Percentiles rank a stretch among this genome's conserved stretches.
Evolutionary conservation across 164 flowering plant genomes (phyloP).

Genomic region (Nymphaea colorata): DNA sequence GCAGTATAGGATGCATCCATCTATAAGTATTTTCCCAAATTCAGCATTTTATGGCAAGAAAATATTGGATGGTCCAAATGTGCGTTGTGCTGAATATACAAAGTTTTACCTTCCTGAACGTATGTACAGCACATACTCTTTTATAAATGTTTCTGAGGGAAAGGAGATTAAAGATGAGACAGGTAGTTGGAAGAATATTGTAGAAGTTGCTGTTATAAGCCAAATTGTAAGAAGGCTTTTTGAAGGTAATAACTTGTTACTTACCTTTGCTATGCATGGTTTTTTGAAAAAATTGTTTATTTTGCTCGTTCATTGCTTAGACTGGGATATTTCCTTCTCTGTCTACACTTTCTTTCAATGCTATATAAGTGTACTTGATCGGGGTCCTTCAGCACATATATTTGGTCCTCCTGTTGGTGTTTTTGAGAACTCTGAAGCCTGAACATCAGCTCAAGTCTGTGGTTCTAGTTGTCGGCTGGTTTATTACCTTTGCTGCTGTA

Average conservation of each 20-base stretch:
- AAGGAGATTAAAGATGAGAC: slow-evolving; percentile 16
- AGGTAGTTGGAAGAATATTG: slow-evolving; percentile 25
- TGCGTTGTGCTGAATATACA: slow-evolving; percentile 9
- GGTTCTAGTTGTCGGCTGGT: too few species aligned
- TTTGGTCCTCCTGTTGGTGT: neutral
- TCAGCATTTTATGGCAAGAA: slow-evolving; percentile 20
- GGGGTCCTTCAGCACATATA: neutral
- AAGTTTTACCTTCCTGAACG: slow-evolving; percentile 20
- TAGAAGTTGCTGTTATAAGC: slow-evolving; percentile 26
- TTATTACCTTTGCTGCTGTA: too few species aligned
- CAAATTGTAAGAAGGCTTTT: slow-evolving; percentile 20
- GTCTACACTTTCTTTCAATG: too few species aligned
- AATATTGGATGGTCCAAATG: slow-evolving; percentile 29
- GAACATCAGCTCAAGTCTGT: too few species aligned
- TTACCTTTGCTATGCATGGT: neutral
- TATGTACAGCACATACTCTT: slow-evolving; percentile 43
- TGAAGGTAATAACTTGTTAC: slow-evolving; percentile 20
- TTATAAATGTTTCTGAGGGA: slow-evolving; percentile 21
- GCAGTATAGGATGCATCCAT: slow-evolving; percentile 46
- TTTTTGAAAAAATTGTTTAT: neutral
- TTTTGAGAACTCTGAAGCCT: too few species aligned
- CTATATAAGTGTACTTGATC: too few species aligned
- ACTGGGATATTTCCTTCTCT: too few species aligned
- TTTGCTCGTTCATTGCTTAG: neutral
- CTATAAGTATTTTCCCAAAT: slow-evolving; percentile 41